phyloP scores from a whole-genome alignment of 768 basidiomycete species.

The Porphyrellus cyaneotinctus region DNA sequence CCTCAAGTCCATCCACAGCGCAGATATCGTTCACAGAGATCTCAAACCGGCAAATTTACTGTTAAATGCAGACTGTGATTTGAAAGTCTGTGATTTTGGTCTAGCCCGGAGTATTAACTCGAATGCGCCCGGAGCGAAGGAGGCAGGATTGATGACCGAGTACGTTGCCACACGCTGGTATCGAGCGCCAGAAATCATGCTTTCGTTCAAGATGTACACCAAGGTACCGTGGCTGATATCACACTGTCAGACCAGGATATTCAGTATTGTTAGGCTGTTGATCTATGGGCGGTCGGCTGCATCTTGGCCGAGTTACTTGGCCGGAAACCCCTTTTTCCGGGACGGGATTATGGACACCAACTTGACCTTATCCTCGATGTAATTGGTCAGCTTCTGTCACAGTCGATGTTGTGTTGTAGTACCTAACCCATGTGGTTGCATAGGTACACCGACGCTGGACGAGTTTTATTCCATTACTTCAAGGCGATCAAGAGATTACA shows the following conservation, averaged over 20 bases:
- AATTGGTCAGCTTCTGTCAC: constrained; percentile 45
- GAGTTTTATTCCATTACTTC: constrained; percentile 91
- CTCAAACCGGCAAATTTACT: constrained; percentile 86
- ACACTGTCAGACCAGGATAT: constrained; percentile 7
- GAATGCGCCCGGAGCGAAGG: constrained; percentile 49
- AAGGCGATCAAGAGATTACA: constrained; percentile 79
- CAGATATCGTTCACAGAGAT: constrained; percentile 75
- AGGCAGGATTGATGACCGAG: constrained; percentile 70
- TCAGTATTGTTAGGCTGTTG: constrained; percentile 47
- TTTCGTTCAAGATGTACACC: constrained; percentile 87
- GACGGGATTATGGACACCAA: constrained; percentile 84
- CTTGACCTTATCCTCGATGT: constrained; percentile 85
- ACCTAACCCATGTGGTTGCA: constrained; percentile 8
- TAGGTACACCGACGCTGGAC: constrained; percentile 79
- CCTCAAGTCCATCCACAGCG: constrained; percentile 85
- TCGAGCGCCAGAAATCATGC: constrained; percentile 91
- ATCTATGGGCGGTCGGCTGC: constrained; percentile 73
- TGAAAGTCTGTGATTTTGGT: constrained; percentile 89
- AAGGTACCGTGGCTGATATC: constrained; percentile 40
- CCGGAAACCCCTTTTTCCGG: constrained; percentile 82
- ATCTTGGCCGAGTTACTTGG: constrained; percentile 80
- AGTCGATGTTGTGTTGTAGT: constrained; percentile 14
- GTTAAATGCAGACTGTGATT: constrained; percentile 85
- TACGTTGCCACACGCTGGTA: constrained; percentile 94
- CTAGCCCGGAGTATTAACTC: constrained; percentile 66